Percentiles rank a stretch among this genome's conserved stretches.
These are phyloP conservation scores for Lobosporangium transversale DNA, from an alignment of 192 early-diverging fungal genomes.

Conservation along the genomic window DNA sequence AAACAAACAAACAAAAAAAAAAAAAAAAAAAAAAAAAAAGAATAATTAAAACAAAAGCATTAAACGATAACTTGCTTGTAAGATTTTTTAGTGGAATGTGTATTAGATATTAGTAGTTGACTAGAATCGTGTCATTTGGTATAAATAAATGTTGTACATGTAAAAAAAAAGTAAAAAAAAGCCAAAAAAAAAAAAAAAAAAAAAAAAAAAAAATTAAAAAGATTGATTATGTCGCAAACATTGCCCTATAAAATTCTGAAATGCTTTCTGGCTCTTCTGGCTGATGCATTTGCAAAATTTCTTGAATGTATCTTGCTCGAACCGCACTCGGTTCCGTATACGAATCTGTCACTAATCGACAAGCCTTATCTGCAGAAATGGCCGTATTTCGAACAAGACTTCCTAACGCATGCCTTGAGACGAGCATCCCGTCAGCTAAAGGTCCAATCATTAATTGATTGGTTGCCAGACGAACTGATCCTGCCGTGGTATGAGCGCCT, in stretches of 20 bases:
- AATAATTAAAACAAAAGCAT: not conserved
- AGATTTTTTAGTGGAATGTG: no score
- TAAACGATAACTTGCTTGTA: no score
- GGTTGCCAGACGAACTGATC: conserved; percentile 50
- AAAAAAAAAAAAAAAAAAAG: conserved; percentile 12
- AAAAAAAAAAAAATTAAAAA: not conserved
- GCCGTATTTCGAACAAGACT: conserved; percentile 76
- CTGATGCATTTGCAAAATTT: conserved; percentile 36
- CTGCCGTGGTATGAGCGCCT: conserved; percentile 30
- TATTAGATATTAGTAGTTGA: no score
- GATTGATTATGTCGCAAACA: conserved; percentile 30
- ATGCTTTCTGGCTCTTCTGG: conserved; percentile 31
- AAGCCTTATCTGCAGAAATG: conserved; percentile 70
- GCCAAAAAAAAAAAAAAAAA: not conserved
- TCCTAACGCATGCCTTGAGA: conserved; percentile 73
- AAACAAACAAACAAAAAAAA: conserved; percentile 1
- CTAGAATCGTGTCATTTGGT: no score
- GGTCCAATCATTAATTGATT: conserved; percentile 76
- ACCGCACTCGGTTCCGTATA: conserved; percentile 43
- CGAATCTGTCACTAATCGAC: conserved; percentile 60
- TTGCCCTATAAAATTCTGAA: conserved; percentile 35
- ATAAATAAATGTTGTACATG: conserved; percentile 1
- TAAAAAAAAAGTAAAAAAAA: not conserved
- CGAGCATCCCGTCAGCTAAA: conserved; percentile 76
- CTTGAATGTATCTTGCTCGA: conserved; percentile 48